Conservation (phyloP, 305 asterid species). For the Galium porrigens region DNA sequence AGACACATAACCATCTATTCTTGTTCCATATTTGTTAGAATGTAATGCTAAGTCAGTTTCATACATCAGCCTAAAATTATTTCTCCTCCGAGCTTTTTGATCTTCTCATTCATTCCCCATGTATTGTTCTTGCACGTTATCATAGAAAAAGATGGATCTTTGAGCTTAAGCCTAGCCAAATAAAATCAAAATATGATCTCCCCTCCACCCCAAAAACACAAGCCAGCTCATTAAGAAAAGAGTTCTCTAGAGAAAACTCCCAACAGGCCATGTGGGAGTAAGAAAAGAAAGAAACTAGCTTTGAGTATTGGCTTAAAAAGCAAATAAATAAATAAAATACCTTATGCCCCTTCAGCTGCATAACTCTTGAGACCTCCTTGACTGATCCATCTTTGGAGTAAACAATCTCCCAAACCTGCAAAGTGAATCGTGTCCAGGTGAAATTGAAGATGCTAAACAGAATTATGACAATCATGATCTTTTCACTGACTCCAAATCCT, state of each 20-base stretch:
- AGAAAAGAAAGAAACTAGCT: constrained; percentile 1
- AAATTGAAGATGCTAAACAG: background rate
- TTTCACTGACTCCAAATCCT: background rate
- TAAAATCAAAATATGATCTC: background rate
- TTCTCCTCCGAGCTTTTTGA: background rate
- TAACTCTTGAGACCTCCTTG: constrained; percentile 73
- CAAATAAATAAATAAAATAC: constrained; percentile 22
- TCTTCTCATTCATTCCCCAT: background rate
- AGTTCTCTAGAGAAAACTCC: background rate
- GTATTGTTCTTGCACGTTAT: background rate
- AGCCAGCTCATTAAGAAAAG: background rate
- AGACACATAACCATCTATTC: too few relatives aligned
- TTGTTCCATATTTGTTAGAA: background rate
- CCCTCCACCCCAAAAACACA: background rate
- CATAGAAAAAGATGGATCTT: background rate
- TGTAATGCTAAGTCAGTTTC: background rate
- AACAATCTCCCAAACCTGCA: constrained; percentile 91
- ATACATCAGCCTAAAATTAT: background rate
- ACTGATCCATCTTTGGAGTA: constrained; percentile 89
- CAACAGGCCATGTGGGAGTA: background rate
- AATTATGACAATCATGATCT: background rate
- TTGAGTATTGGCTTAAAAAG: background rate
- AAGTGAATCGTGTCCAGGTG: constrained; percentile 1
- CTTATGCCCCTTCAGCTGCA: constrained; percentile 99
- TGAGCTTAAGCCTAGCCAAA: background rate